These are phyloP conservation scores for Rhododendron simsii DNA, from an alignment of 148 eudicot species.

Conservation along the genomic window DNA sequence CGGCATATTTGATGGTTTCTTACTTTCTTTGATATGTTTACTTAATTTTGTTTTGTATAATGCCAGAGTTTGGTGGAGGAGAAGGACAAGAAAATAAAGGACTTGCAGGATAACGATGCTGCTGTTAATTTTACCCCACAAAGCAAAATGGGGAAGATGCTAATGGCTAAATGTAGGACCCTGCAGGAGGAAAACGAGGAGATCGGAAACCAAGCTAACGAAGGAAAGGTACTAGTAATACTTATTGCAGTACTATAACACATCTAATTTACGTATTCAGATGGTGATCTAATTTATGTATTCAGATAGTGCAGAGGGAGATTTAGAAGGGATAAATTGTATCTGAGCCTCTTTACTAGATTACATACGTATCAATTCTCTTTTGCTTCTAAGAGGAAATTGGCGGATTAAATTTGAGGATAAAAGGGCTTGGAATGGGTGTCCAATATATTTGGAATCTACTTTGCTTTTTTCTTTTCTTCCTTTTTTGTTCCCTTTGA, in stretches of 20 bases:
- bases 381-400: neutral
- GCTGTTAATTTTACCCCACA: constrained; percentile 82
- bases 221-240: constrained; percentile 90
- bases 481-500: neutral
- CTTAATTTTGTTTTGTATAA: neutral
- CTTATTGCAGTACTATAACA: neutral
- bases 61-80: constrained; percentile 91
- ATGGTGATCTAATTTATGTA: no score
- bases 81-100: constrained; percentile 92
- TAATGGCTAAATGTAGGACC: constrained; percentile 93
- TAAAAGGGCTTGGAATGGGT: neutral
- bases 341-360: neutral
- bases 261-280: neutral
- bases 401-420: neutral
- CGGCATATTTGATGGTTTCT: neutral
- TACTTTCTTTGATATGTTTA: neutral
- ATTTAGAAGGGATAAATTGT: neutral
- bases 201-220: constrained; percentile 95
- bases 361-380: neutral
- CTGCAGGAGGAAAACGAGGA: constrained; percentile 98
- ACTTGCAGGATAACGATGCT: constrained; percentile 76
- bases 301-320: neutral
- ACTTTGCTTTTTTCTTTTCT: neutral
- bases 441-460: neutral
- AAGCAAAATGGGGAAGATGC: constrained; percentile 95